phyloP scores from a whole-genome alignment of 2,329 filamentous ascomycete genomes.

The Cladosporium sphaerospermum region DNA sequence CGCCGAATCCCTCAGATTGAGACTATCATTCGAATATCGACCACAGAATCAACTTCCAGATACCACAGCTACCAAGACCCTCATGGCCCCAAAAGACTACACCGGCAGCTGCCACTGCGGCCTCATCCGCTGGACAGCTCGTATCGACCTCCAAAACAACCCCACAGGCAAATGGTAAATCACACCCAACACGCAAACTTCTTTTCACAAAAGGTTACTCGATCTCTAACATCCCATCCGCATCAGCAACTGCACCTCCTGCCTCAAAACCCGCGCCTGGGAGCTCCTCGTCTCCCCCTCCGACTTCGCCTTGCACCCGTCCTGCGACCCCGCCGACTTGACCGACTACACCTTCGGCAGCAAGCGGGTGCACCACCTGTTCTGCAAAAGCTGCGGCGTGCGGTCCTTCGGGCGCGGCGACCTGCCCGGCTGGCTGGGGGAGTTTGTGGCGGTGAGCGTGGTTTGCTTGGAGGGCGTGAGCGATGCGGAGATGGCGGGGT shows the following conservation, averaged over 20 bases:
- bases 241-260: constrained; percentile 2
- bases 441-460: constrained; percentile 1
- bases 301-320: neutral
- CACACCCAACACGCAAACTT: too few relatives aligned
- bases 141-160: neutral
- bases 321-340: neutral
- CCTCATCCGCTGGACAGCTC: neutral
- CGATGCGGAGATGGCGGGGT: neutral
- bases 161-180: neutral
- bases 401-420: neutral
- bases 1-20: too few relatives aligned
- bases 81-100: neutral
- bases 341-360: constrained; percentile 4
- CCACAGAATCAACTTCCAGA: too few relatives aligned
- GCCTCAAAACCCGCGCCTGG: neutral
- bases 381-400: neutral
- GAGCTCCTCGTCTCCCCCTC: neutral
- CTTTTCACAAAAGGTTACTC: neutral
- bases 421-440: neutral
- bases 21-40: too few relatives aligned
- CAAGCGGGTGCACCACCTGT: neutral
- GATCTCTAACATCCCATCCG: neutral
- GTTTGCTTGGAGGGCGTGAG: constrained; percentile 4
- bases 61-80: too few relatives aligned
- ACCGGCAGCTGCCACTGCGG: constrained; percentile 3